phyloP scores from a whole-genome alignment of 495 filamentous ascomycete genomes.

The Podospora appendiculata region DNA sequence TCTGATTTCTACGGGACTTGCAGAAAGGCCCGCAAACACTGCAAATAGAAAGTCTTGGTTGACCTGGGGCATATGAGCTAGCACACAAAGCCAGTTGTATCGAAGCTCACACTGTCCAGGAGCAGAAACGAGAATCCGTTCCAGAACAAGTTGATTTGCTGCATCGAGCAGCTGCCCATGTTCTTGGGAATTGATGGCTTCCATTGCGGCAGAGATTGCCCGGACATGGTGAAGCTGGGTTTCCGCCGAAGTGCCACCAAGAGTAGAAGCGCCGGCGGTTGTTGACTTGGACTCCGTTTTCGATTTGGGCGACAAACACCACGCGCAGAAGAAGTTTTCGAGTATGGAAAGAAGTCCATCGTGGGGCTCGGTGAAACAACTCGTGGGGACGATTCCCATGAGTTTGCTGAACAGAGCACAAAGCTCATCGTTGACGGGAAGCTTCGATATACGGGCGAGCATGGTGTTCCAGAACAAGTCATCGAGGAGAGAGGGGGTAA shows the following conservation, averaged over 20 bases:
- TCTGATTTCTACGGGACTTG: background rate
- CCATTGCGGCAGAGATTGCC: slow-evolving; percentile 3
- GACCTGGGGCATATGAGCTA: slow-evolving; percentile 17
- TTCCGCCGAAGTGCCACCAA: background rate
- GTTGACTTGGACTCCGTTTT: background rate
- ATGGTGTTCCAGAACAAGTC: slow-evolving; percentile 11
- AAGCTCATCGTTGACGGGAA: slow-evolving; percentile 8
- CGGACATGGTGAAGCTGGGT: background rate
- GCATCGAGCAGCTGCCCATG: slow-evolving; percentile 8
- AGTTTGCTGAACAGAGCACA: slow-evolving; percentile 9
- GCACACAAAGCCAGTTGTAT: slow-evolving; percentile 20
- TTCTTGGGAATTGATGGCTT: background rate
- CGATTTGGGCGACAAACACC: background rate
- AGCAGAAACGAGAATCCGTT: background rate
- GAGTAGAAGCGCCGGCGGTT: background rate
- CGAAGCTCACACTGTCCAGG: background rate
- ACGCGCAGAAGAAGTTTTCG: slow-evolving; percentile 3
- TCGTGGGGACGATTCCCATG: slow-evolving; percentile 5
- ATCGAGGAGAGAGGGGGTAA: slow-evolving; percentile 5
- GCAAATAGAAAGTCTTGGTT: slow-evolving; percentile 10
- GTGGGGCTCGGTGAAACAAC: background rate
- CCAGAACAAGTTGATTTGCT: slow-evolving; percentile 7
- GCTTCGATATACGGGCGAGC: slow-evolving; percentile 6
- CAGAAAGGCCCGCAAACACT: slow-evolving; percentile 1
- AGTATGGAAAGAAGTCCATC: slow-evolving; percentile 13